Percentiles rank a stretch among this genome's conserved stretches.
Conservation (phyloP, 2,329 filamentous ascomycete genomes). For the Immersiporthe knoxdaviesiana region DNA sequence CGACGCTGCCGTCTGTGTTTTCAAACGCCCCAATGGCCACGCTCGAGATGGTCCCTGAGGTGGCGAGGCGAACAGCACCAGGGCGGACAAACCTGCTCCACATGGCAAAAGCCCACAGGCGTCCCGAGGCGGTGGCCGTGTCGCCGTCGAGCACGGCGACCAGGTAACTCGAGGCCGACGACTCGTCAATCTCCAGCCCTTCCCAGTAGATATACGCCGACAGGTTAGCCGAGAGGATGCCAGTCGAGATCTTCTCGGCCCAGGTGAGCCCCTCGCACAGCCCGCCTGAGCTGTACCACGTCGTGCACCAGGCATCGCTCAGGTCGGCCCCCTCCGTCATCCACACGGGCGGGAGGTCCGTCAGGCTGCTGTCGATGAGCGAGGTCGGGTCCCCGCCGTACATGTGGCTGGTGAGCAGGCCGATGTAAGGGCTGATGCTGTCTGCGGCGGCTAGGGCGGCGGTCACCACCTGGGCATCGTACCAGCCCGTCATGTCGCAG, state of each 20-base stretch:
- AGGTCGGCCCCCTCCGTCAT: conserved; percentile 52
- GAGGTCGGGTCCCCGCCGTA: conserved; percentile 46
- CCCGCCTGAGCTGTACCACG: conserved; percentile 47
- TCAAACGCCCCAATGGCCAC: conserved; percentile 35
- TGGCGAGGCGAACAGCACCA: conserved; percentile 35
- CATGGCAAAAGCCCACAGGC: conserved; percentile 38
- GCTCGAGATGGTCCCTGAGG: conserved; percentile 35
- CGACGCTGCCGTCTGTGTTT: conserved; percentile 41
- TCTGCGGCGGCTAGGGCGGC: conserved; percentile 15
- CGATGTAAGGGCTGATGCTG: conserved; percentile 34
- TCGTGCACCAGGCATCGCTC: conserved; percentile 42
- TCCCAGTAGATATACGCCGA: conserved; percentile 54
- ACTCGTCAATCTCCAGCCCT: conserved; percentile 36
- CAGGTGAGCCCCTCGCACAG: conserved; percentile 51
- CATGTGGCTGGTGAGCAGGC: conserved; percentile 45
- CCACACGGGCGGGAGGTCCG: conserved; percentile 41
- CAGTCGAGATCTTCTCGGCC: conserved; percentile 50
- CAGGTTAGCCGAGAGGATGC: conserved; percentile 47
- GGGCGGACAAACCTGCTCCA: conserved; percentile 39
- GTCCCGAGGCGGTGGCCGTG: conserved; percentile 34
- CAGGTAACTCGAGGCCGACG: conserved; percentile 28
- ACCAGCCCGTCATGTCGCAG: conserved; percentile 47
- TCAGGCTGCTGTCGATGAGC: conserved; percentile 44
- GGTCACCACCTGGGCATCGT: conserved; percentile 33
- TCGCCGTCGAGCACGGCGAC: conserved; percentile 31